Percentiles rank a stretch among this genome's conserved stretches.
These are phyloP conservation scores for Hemileia vastatrix DNA, from an alignment of 1,284 basidiomycete species.

Conservation along the genomic window DNA sequence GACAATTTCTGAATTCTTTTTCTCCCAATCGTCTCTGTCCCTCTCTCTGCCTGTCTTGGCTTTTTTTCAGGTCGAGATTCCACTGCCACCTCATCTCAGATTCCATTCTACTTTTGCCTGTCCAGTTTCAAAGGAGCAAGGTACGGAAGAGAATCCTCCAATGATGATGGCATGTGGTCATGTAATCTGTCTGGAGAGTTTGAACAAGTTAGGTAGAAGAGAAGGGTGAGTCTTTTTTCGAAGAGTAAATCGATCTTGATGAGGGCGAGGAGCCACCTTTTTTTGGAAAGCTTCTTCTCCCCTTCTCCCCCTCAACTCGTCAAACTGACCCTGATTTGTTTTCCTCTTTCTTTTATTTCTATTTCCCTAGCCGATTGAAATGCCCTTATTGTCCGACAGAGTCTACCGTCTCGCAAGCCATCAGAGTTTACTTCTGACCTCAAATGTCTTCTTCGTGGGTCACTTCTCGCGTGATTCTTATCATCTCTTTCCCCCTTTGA, in stretches of 20 bases:
- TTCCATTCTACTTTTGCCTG: conserved; percentile 98
- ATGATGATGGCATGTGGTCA: conserved; percentile 98
- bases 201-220: conserved; percentile 73
- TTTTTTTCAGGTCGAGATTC: conserved; percentile 75
- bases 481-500: no score
- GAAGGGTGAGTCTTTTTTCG: conserved; percentile 68
- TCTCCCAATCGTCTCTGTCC: no score
- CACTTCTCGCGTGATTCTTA: no score
- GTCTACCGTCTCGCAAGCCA: conserved; percentile 53
- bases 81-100: conserved; percentile 64
- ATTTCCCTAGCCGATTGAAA: conserved; percentile 71
- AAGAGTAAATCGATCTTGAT: no score
- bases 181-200: conserved; percentile 77
- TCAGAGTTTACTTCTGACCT: conserved; percentile 60
- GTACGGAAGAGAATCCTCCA: conserved; percentile 83
- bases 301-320: not conserved
- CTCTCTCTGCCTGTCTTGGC: no score
- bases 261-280: not conserved
- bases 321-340: not conserved
- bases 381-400: conserved; percentile 83
- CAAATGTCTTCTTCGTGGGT: no score
- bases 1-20: no score
- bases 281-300: not conserved
- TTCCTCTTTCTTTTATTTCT: conserved; percentile 15
- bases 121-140: conserved; percentile 84